Base-by-base conservation (phyloP, 441 rosid species). In the Hura crepitans region DNA sequence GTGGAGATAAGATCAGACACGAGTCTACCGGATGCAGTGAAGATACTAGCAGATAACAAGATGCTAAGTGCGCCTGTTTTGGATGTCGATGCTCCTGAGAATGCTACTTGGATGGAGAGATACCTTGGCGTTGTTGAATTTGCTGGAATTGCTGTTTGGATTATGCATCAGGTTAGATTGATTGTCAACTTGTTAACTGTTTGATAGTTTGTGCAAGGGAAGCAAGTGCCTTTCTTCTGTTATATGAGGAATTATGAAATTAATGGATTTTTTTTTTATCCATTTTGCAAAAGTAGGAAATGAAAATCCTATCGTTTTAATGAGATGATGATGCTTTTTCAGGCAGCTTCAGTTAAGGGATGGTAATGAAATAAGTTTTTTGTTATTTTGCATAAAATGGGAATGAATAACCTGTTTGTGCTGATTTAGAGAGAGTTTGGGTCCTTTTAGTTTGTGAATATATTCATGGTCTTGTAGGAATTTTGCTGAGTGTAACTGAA, bases 91-190 rank as follows among this genome's bases (percentile, higher is more conserved):
- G 98, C 96, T 0, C 86, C 89, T 13, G 84, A 83, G 72, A 96
- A 91, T 74, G 93, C 97, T 10, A 79, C 78, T 66, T 96, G 99
- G 99, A 89, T 96, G 49, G 99, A 96, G 65, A 83, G 96, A 65
- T 96, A 96, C 79, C 77, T 92, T 58, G 99, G 99, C 74, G 83
- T 92, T 64, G 96, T 92, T 65, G 99, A 96, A 81, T 87, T 89
- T 72, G 95, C 97, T 11, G 99, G 99, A 55, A 91, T 96, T 63
- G 98, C 79, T 68, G 97, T 92, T 13, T 96, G 99, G 99, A 94
- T 92, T 69, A 79, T 92, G 74, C 97, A 89, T 68, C 99, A 95
- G 97, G 99, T 95, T 59, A 65, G 70, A 17, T 23, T 27, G 20
- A 39, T 18, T 2, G 46, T 37, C 13, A 27, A 8, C 11, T 5